Percentiles rank a stretch among this genome's conserved stretches.
These are phyloP conservation scores for Barnettozyma sp. DNA, from an alignment of 805 yeast genomes.

Conservation along the genomic window DNA sequence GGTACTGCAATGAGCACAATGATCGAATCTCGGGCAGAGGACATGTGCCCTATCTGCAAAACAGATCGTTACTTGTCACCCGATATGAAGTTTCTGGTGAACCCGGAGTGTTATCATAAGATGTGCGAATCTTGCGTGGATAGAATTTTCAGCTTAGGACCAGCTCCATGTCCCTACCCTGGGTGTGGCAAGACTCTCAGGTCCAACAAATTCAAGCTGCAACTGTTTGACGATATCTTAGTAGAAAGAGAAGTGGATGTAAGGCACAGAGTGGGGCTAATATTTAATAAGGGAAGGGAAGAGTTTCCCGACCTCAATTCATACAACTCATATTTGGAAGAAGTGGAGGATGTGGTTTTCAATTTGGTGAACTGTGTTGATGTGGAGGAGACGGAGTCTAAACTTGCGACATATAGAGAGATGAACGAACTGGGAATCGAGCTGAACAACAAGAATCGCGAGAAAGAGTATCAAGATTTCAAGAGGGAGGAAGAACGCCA, in stretches of 20 bases:
- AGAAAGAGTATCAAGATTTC: slow-evolving; percentile 63
- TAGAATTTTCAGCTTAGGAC: slow-evolving; percentile 88
- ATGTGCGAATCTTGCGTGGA: slow-evolving; percentile 97
- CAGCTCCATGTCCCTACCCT: slow-evolving; percentile 94
- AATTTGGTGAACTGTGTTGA: slow-evolving; percentile 67
- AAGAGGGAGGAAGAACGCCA: slow-evolving; percentile 60
- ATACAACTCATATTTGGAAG: slow-evolving; percentile 76
- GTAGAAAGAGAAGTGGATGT: slow-evolving; percentile 93
- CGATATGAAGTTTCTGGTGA: slow-evolving; percentile 83
- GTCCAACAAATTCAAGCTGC: slow-evolving; percentile 85
- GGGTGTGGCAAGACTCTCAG: slow-evolving; percentile 83
- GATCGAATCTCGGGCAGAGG: slow-evolving; percentile 34
- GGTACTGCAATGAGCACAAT: slow-evolving; percentile 3
- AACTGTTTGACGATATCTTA: slow-evolving; percentile 81
- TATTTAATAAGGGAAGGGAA: slow-evolving; percentile 73
- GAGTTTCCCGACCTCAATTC: slow-evolving; percentile 58
- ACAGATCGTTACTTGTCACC: slow-evolving; percentile 92
- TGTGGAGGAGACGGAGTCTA: slow-evolving; percentile 59
- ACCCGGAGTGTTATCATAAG: slow-evolving; percentile 97
- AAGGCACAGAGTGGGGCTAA: slow-evolving; percentile 65
- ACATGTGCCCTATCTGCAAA: slow-evolving; percentile 96
- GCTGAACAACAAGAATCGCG: slow-evolving; percentile 66
- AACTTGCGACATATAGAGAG: slow-evolving; percentile 60
- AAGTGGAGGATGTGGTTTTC: slow-evolving; percentile 73
- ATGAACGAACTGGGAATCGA: slow-evolving; percentile 69